Base-by-base conservation (phyloP, 306 rosid genomes). In the Cercis canadensis region DNA sequence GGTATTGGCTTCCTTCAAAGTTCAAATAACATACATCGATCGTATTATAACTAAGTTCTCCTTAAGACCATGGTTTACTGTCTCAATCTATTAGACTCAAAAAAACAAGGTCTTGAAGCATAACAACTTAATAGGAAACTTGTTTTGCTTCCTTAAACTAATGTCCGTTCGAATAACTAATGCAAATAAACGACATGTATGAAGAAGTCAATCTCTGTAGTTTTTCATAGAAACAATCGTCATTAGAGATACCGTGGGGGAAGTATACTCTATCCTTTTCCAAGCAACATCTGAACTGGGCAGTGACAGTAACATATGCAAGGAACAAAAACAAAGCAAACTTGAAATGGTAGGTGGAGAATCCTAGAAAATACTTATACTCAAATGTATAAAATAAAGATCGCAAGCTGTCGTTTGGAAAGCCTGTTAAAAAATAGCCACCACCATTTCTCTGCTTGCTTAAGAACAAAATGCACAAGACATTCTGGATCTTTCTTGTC, bases 221-320 rank as follows among this genome's bases (percentile, higher is more conserved):
- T 54, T 4, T 6, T 63, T 31, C 82, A 62, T 77, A 40, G 75
- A 18, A 54, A 79, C 32, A 44, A 13, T 61, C 72, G 74, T 73
- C 62, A 16, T 73, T 19, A 37, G 69, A 51, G 75, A 29, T 33
- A 73, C 18, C 57, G 65, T 64, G 33, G 67, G 8, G 14, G 66
- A 51, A 59, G 36, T 40, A 58, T 57, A 63, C 62, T 74, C 73
- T 19, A 1, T 10, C 12, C 36, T 29, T 11, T 15, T 16, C 9
- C 60, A 63, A 50, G 53, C 41, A 68, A 31, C 24, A 73, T 62
- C 62, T 39, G 43, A 29, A 40, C 8, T 21, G 63, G 58, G 15
- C 56, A 47, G 58, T 21, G 3, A 47, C 16, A 7, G 17, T 36
- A 9, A 31, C 21, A 21, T 11, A 46, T 45, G 7, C 57, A 65